Base-by-base conservation (phyloP, 2,329 filamentous ascomycete genomes). In the Thelonectria rubi region DNA sequence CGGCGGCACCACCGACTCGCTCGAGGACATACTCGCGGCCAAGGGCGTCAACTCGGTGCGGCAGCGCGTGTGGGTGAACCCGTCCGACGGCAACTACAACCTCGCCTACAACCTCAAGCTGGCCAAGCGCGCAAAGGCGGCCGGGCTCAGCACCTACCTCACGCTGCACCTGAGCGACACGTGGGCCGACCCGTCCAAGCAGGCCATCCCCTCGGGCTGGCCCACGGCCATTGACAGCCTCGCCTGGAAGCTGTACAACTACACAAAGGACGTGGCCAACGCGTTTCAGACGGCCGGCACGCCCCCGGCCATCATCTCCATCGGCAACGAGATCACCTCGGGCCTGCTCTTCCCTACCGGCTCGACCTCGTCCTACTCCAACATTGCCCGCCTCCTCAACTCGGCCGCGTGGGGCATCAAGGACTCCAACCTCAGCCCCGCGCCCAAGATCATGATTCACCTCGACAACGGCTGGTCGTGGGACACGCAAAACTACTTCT, bases 391-490 rank as follows among this genome's bases (percentile, higher is more conserved):
- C 0, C 79, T 93, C 20, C 81, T 92, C 9, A 85, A 90, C 71
- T 87, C 87, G 7, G 89, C 86, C 0, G 81, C 86, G 0, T 83
- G 80, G 59, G 90, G 86, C 2, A 82, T 93, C 69, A 89, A 87
- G 69, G 86, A 90, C 69, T 89, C 86, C 5, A 78, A 75, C 3
- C 77, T 90, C 24, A 74, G 74, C 42, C 80, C 83, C 0, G 82
- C 84, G 64, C 88, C 89, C 1, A 85, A 88, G 72, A 91, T 92
- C 74, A 88, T 92, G 87, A 85, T 92, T 42, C 90, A 92, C 70
- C 81, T 92, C 3, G 89, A 92, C 74, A 89, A 91, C 70, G 90
- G 90, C n/a, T 93, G 89, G 88, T 83, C 89, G 65, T 91, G 86
- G 87, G 79, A 76, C 3, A 84, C 84, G 3, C 89, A 92, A 72